Base-by-base conservation (phyloP, 345 rosid species). In the Pistacia integerrima region DNA sequence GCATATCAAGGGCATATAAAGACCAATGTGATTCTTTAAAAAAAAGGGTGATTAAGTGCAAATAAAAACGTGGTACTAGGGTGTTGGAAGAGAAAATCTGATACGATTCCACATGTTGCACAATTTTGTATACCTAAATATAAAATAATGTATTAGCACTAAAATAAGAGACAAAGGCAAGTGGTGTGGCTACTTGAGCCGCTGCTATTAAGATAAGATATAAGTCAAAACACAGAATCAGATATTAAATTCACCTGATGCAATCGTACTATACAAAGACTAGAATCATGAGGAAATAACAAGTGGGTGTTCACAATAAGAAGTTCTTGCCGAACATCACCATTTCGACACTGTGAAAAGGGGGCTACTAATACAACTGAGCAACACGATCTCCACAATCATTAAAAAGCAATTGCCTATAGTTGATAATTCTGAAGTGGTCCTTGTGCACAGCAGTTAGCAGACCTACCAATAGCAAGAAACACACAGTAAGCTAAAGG, bases 221-320 rank as follows among this genome's bases (percentile, higher is more conserved):
- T 4, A 74, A 20, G 58, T 4, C 33, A 52, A 41, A 46, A 57
- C 5, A 61, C 7, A 25, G 18, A 52, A 46, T 22, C 4, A 17
- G 20, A 63, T 8, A 54, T 2, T 44, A 51, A 54, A 8, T 48
- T 0, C 73, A 91, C 97, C 91, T 92, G 98, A 70, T 88, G 86
- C 81, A 93, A 74, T 62, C 99, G 82, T 49, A 86, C 97, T 61
- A 96, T 73, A 49, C 89, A 93, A 9, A 92, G 77, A 78, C 88
- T 89, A 8, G 98, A 87, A 78, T 96, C 84, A 60, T 93, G 99
- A 80, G 99, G 99, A 79, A 96, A 96, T 55, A 96, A 74, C 85
- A 96, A 85, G 80, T 96, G 99, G 65, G 99, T 93, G 73, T 96
- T 96, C 11, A 96, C 98, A 55, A 96, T 90, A 77, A 96, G 90